Percentiles rank a stretch among this genome's conserved stretches.
phyloP scores from a whole-genome alignment of 495 filamentous ascomycete genomes.

The Penicillium angulare region DNA sequence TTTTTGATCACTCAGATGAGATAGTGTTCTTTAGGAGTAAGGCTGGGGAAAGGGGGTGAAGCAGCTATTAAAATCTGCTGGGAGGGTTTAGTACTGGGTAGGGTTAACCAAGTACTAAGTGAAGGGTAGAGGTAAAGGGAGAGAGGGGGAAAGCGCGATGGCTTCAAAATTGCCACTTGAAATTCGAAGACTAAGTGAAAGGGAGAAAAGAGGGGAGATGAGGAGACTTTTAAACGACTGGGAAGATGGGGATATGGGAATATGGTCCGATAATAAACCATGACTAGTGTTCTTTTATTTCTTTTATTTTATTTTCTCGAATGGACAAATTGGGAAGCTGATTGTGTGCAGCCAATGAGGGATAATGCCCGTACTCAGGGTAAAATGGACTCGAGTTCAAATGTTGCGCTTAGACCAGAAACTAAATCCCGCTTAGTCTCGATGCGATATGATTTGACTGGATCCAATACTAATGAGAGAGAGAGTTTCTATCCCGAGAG shows the following conservation, averaged over 20 bases:
- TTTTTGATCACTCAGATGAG: neutral
- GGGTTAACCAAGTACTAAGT: too few species aligned
- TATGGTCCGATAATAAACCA: neutral
- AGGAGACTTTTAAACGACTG: neutral
- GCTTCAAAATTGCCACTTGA: neutral
- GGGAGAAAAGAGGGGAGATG: neutral
- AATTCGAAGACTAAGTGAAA: too few species aligned
- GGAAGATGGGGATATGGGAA: neutral
- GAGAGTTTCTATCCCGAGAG: neutral
- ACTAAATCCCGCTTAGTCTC: neutral
- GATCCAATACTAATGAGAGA: too few species aligned
- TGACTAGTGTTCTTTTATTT: too few species aligned
- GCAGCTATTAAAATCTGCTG: too few species aligned
- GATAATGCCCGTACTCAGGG: too few species aligned
- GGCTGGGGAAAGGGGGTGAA: neutral
- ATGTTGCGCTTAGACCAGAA: neutral
- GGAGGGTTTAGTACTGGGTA: too few species aligned
- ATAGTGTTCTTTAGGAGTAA: neutral
- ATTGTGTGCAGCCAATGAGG: too few species aligned
- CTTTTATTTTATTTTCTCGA: too few species aligned
- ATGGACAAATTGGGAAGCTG: too few species aligned
- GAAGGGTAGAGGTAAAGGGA: neutral
- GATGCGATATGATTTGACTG: neutral
- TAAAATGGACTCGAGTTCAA: too few species aligned
- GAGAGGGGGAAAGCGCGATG: neutral